Conservation (phyloP, 495 filamentous ascomycete species). For the Pyrenula massariospora region DNA sequence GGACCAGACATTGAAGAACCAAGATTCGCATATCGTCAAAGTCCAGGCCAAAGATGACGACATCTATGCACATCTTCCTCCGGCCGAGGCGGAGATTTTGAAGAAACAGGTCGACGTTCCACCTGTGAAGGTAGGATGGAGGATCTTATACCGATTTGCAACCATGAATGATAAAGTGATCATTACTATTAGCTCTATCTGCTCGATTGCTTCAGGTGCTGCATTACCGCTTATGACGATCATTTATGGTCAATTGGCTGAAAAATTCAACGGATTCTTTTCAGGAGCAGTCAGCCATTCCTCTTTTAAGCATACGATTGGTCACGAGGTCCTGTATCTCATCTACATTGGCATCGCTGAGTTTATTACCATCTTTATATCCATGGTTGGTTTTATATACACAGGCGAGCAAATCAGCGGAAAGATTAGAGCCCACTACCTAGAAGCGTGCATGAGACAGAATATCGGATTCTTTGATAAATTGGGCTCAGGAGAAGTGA, state of each 20-base stretch:
- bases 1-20: background rate
- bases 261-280: constrained; percentile 1
- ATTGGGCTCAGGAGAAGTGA: constrained; percentile 22
- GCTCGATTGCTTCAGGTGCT: constrained; percentile 59
- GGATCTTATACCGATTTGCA: constrained; percentile 57
- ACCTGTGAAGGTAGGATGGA: constrained; percentile 49
- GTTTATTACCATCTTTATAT: constrained; percentile 17
- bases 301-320: background rate
- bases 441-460: constrained; percentile 24
- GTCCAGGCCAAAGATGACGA: constrained; percentile 18
- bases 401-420: constrained; percentile 18
- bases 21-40: background rate
- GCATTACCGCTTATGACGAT: constrained; percentile 71
- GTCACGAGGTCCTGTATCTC: constrained; percentile 6
- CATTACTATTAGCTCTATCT: constrained; percentile 42
- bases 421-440: constrained; percentile 19
- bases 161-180: constrained; percentile 57
- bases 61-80: constrained; percentile 23
- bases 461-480: constrained; percentile 30
- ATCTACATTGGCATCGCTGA: constrained; percentile 16
- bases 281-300: background rate
- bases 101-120: constrained; percentile 61
- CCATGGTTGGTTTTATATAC: constrained; percentile 15
- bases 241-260: constrained; percentile 2
- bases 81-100: constrained; percentile 50